Evolutionary conservation across 345 rosid genomes (phyloP), one percentile per base, ranked within the genome.

Genomic region (Syzygium jambos): DNA sequence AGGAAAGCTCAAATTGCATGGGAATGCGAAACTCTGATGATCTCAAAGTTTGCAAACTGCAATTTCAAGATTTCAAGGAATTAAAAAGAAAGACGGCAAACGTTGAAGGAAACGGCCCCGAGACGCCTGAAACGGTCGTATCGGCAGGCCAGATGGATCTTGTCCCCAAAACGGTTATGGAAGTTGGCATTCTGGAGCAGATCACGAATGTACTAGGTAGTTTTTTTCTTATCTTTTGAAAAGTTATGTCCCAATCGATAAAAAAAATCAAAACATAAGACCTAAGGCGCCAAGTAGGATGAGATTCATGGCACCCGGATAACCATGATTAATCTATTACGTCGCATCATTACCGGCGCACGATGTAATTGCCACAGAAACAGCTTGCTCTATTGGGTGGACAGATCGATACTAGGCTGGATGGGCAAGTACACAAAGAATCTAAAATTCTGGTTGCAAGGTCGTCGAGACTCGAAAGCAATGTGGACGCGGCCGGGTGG

Each of bases 121-220:
- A 87, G 87, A 87, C 88, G 86, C 93, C 89, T 77, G 87, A 93
- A 88, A 89, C 95, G 93, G 93, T 91, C 91, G 88, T 59, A 82
- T 86, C 92, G 97, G 94, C 94, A 87, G 85, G 88, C 84, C 88
- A 92, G 90, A 87, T 91, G 95, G 97, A 92, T 92, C 95, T 87
- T 92, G 92, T 89, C 87, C 55, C 12, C 1, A 15, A 78, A 86
- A 86, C 88, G 61, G 92, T 87, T 90, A 34, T 77, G 91, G 85
- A 53, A 88, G 86, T 86, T 89, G 80, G 80, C 46, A 34, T 68
- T 68, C 80, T 25, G 7, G 7, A 17, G 46, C 46, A 22, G 80
- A 68, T 68, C 46, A 41, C 80, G 43, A 68, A 41, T 19, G 80
- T 34, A 19, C 78, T 19, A 34, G 7, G 25, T 68, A 34, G 80